phyloP scores from a whole-genome alignment of 75 land plant genomes.

The Azolla pinnata region DNA sequence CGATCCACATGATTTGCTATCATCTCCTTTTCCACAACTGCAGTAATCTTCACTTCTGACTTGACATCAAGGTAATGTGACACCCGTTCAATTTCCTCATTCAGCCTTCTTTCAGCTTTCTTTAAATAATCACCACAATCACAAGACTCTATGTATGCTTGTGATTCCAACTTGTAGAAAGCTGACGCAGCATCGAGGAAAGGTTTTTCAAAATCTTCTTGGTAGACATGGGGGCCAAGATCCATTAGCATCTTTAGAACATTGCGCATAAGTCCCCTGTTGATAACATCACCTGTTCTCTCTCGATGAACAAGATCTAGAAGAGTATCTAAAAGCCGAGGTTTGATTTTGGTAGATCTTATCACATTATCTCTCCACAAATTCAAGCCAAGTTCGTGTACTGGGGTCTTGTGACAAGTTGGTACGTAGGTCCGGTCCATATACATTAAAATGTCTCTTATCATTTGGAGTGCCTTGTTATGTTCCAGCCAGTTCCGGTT shows the following conservation, averaged over 20 bases:
- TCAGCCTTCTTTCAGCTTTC: constrained; percentile 86
- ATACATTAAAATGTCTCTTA: constrained; percentile 97
- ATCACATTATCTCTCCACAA: constrained; percentile 89
- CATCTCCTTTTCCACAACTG: constrained; percentile 91
- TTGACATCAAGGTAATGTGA: constrained; percentile 72
- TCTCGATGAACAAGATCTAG: constrained; percentile 80
- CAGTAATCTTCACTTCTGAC: constrained; percentile 65
- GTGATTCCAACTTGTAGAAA: constrained; percentile 79
- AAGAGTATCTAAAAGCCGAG: constrained; percentile 60
- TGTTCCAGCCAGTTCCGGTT: constrained; percentile 85
- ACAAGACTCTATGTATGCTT: constrained; percentile 85
- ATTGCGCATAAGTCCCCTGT: constrained; percentile 86
- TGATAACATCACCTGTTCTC: constrained; percentile 83
- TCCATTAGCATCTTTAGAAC: constrained; percentile 88
- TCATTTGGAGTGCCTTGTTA: constrained; percentile 96
- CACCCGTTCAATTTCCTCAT: constrained; percentile 93
- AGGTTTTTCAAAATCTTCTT: constrained; percentile 90
- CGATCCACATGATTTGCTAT: constrained; percentile 86
- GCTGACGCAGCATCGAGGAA: constrained; percentile 81
- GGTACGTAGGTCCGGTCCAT: constrained; percentile 92
- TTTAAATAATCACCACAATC: constrained; percentile 92
- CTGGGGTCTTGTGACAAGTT: constrained; percentile 67
- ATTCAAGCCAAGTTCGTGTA: constrained; percentile 92
- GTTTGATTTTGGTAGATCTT: constrained; percentile 54
- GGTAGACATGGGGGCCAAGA: constrained; percentile 69